Conservation (phyloP, 139 green algal genomes). For the Chlorella sorokiniana region DNA sequence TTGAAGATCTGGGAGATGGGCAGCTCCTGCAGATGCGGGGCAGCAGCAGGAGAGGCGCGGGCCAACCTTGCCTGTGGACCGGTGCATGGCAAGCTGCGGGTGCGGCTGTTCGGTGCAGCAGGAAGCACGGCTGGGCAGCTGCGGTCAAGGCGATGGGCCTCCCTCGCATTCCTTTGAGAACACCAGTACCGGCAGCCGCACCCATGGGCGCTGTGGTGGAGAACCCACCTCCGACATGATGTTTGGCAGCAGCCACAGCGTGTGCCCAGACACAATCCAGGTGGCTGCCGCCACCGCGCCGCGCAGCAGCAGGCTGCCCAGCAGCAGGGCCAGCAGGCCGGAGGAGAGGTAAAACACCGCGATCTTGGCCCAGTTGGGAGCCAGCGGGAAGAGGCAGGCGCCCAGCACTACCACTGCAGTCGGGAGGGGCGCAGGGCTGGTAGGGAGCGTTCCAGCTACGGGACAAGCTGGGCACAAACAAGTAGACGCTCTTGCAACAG, state of each 20-base stretch:
- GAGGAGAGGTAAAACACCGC: conserved; percentile 71
- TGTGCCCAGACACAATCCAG: conserved; percentile 70
- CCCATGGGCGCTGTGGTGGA: too few species aligned
- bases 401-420: conserved; percentile 53
- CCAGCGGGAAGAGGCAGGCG: conserved; percentile 66
- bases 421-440: conserved; percentile 5
- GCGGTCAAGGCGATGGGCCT: too few species aligned
- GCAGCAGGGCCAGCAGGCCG: conserved; percentile 53
- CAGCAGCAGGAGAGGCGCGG: neutral
- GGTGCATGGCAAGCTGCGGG: too few species aligned
- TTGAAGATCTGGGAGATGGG: conserved; percentile 57
- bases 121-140: too few species aligned
- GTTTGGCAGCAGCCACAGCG: conserved; percentile 88
- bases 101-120: too few species aligned
- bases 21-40: conserved; percentile 36
- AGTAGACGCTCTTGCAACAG: too few species aligned
- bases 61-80: too few species aligned
- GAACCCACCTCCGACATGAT: conserved; percentile 76
- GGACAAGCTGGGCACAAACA: too few species aligned
- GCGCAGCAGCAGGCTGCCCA: conserved; percentile 56
- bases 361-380: conserved; percentile 58
- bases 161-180: too few species aligned
- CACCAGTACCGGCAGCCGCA: too few species aligned
- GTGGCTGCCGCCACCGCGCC: conserved; percentile 49
- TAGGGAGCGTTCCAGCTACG: neutral